Conservation (phyloP, 2,329 filamentous ascomycete species). For the Epichloe coenophiala region DNA sequence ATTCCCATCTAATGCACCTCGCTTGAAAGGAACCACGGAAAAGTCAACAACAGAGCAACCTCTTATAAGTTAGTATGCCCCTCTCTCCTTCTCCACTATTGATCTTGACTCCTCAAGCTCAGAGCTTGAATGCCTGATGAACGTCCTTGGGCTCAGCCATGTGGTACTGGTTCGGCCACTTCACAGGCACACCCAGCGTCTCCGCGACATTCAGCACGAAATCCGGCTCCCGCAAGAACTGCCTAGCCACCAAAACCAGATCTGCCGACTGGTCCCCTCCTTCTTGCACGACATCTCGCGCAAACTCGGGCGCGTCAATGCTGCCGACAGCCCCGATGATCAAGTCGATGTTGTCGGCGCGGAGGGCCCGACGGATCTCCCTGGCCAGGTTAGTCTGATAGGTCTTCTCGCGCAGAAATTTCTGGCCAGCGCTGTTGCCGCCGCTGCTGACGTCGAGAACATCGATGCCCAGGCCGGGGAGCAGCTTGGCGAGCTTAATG, state of each 20-base stretch:
- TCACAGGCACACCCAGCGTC: conserved; percentile 55
- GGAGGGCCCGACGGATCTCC: conserved; percentile 53
- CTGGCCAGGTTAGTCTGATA: conserved; percentile 67
- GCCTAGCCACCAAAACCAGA: conserved; percentile 58
- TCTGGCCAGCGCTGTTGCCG: conserved; percentile 51
- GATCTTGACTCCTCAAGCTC: not conserved
- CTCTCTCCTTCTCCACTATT: not conserved
- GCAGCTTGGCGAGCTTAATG: conserved; percentile 51
- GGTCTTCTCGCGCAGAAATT: conserved; percentile 46
- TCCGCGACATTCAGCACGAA: conserved; percentile 62
- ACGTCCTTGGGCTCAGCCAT: conserved; percentile 19
- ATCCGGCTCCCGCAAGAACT: conserved; percentile 72
- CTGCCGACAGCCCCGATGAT: conserved; percentile 62
- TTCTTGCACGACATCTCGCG: conserved; percentile 42
- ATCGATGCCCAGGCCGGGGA: conserved; percentile 65
- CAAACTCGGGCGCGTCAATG: conserved; percentile 57
- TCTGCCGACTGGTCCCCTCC: conserved; percentile 35
- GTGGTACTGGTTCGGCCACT: conserved; percentile 56
- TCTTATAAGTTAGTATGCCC: no score
- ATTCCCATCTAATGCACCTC: no score
- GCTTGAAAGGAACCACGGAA: no score
- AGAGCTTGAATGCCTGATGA: conserved; percentile 1
- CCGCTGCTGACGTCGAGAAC: conserved; percentile 71
- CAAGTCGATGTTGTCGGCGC: conserved; percentile 34
- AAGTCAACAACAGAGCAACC: not conserved